Evolutionary conservation across 805 yeast species (phyloP), one percentile per base, ranked within the genome.

Genomic region (Metschnikowia cerradonensis): DNA sequence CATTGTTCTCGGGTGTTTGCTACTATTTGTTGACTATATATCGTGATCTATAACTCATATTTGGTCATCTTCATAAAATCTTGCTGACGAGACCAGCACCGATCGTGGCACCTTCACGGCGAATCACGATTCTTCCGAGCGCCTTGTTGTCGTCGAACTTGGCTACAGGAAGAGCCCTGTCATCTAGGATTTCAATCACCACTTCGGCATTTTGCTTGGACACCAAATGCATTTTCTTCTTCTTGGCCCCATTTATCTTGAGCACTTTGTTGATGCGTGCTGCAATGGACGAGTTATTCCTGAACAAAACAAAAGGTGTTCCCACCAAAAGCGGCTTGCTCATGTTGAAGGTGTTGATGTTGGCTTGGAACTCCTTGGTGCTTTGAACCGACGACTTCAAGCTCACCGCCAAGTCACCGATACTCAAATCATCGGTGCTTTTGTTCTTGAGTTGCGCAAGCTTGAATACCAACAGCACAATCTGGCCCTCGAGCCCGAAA

Each of bases 321-420:
- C 97, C 97, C 13, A 85, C 83, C 38, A 90, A 69, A 42, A 90
- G 67, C 0, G 97, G 97, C 56, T 88, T 76, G 34, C 75, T 76
- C 60, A 83, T 64, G 52, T 73, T 67, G 58, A 73, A 74, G 45
- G 73, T 62, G 49, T 57, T 66, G 41, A 73, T 47, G 4, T 59
- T 48, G 19, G 67, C 68, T 3, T 54, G 58, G 48, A 74, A 67
- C 17, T 55, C 60, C 47, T 60, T 63, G 5, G 62, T 70, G 2
- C 71, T 54, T 39, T 54, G 58, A 10, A 68, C 59, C 2, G 64
- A 54, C 1, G 69, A 57, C 14, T 58, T 60, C 17, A 63, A 44
- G 47, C 63, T 64, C 41, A 70, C 60, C 3, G 69, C 54, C 57
- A 80, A 68, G 50, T 86, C 86, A 57, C 92, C 92, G 4, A 85